Percentiles rank a stretch among this genome's conserved stretches.
These are phyloP conservation scores for Pterulicium gracile DNA, from an alignment of 1,284 basidiomycete species.

Conservation along the genomic window DNA sequence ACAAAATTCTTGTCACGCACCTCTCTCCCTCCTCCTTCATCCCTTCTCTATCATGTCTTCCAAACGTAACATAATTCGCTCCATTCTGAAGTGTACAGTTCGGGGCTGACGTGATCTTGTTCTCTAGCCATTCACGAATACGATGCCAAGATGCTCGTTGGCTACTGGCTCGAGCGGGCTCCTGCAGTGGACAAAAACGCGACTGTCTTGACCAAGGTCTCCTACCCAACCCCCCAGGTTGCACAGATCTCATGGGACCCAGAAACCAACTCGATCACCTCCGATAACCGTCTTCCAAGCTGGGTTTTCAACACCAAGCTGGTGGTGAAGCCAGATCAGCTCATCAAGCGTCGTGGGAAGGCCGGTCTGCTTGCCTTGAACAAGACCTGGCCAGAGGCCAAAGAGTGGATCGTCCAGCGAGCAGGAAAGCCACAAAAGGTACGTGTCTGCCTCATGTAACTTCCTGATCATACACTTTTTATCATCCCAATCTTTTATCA, in stretches of 20 bases:
- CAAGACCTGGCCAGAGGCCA: slow-evolving; percentile 84
- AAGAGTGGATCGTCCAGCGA: slow-evolving; percentile 79
- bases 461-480: slow-evolving; percentile 5
- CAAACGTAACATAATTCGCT: slow-evolving; percentile 14
- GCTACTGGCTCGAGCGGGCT: slow-evolving; percentile 88
- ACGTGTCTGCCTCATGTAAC: slow-evolving; percentile 13
- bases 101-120: slow-evolving; percentile 14
- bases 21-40: slow-evolving; percentile 12
- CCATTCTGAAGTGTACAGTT: slow-evolving; percentile 44
- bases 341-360: slow-evolving; percentile 99
- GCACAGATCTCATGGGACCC: slow-evolving; percentile 87
- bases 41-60: slow-evolving; percentile 17
- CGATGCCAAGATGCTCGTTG: slow-evolving; percentile 89
- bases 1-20: slow-evolving; percentile 9
- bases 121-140: slow-evolving; percentile 75
- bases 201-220: slow-evolving; percentile 47
- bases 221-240: slow-evolving; percentile 59
- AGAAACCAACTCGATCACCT: slow-evolving; percentile 70
- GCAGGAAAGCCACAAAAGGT: slow-evolving; percentile 94
- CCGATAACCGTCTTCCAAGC: slow-evolving; percentile 63
- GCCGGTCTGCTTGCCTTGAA: slow-evolving; percentile 91
- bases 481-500: slow-evolving; percentile 5
- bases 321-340: slow-evolving; percentile 93
- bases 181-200: slow-evolving; percentile 48
- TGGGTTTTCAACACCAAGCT: slow-evolving; percentile 89